phyloP scores from a whole-genome alignment of 2,329 filamentous ascomycete genomes.

The Macrophomina tecta region DNA sequence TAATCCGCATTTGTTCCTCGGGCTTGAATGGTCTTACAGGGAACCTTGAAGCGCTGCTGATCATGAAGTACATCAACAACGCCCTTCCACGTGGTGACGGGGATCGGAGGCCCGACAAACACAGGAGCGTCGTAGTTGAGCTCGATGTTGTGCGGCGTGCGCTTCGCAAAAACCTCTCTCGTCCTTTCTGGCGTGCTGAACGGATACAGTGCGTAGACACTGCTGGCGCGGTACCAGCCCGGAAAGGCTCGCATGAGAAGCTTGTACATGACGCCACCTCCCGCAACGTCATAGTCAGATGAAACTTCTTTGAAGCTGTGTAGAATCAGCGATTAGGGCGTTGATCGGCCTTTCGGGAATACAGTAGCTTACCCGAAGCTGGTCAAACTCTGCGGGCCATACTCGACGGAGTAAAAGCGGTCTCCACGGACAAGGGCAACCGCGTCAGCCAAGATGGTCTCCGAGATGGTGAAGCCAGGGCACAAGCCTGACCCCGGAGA shows the following conservation, averaged over 20 bases:
- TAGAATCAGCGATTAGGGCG: not conserved
- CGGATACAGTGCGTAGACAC: constrained; percentile 38
- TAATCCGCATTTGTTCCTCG: not conserved
- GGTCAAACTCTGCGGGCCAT: constrained; percentile 43
- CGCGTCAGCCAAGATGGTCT: constrained; percentile 54
- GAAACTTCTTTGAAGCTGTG: constrained; percentile 27
- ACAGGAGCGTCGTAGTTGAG: constrained; percentile 36
- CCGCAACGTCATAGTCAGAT: constrained; percentile 28
- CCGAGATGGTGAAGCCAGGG: constrained; percentile 64
- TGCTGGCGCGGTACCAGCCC: constrained; percentile 34
- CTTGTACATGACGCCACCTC: constrained; percentile 31
- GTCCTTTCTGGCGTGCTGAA: constrained; percentile 36
- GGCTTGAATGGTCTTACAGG: constrained; percentile 29
- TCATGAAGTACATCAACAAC: constrained; percentile 36
- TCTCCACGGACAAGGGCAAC: constrained; percentile 44
- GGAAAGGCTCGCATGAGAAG: constrained; percentile 34
- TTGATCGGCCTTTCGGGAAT: too few relatives aligned
- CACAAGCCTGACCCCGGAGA: constrained; percentile 54
- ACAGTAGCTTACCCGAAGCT: constrained; percentile 28
- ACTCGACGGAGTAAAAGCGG: constrained; percentile 35
- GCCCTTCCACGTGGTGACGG: constrained; percentile 35
- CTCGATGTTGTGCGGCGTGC: constrained; percentile 30
- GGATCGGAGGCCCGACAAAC: constrained; percentile 27
- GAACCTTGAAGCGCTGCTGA: constrained; percentile 38
- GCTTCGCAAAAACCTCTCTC: constrained; percentile 32